Evolutionary conservation across 345 rosid species (phyloP).

Genomic region (Hypericum perforatum): DNA sequence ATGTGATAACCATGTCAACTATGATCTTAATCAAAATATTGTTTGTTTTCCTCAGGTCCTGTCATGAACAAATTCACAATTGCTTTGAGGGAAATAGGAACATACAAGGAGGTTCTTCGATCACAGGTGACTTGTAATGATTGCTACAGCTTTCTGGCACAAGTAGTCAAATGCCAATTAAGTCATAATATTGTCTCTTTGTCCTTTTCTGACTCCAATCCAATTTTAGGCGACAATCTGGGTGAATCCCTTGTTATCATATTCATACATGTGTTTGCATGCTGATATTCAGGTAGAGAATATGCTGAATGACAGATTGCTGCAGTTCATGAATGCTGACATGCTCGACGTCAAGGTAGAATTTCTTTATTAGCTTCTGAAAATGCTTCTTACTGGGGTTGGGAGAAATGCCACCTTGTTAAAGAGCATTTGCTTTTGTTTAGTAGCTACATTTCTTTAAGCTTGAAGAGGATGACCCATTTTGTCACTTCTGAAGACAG

Average conservation of each 20-base stretch:
- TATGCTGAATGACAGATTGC: slow-evolving; percentile 83
- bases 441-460: too few relatives aligned
- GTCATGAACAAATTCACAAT: slow-evolving; percentile 99
- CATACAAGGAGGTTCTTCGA: slow-evolving; percentile 95
- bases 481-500: too few relatives aligned
- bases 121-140: slow-evolving; percentile 54
- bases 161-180: neutral
- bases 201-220: slow-evolving; percentile 3
- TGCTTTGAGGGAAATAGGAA: slow-evolving; percentile 97
- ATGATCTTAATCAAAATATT: too few relatives aligned
- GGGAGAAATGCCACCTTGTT: too few relatives aligned
- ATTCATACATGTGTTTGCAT: too few relatives aligned
- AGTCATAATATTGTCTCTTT: neutral
- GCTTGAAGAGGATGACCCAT: too few relatives aligned
- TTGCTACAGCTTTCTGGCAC: neutral
- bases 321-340: slow-evolving; percentile 81
- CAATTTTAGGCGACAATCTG: too few relatives aligned
- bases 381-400: neutral
- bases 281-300: slow-evolving; percentile 66
- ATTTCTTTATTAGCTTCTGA: neutral
- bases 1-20: too few relatives aligned
- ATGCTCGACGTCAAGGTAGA: slow-evolving; percentile 89
- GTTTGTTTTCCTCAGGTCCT: slow-evolving; percentile 43
- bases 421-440: too few relatives aligned
- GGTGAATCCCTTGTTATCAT: too few relatives aligned